Conservation (phyloP, 2,329 filamentous ascomycete genomes). For the Ophiocordyceps robertsii region DNA sequence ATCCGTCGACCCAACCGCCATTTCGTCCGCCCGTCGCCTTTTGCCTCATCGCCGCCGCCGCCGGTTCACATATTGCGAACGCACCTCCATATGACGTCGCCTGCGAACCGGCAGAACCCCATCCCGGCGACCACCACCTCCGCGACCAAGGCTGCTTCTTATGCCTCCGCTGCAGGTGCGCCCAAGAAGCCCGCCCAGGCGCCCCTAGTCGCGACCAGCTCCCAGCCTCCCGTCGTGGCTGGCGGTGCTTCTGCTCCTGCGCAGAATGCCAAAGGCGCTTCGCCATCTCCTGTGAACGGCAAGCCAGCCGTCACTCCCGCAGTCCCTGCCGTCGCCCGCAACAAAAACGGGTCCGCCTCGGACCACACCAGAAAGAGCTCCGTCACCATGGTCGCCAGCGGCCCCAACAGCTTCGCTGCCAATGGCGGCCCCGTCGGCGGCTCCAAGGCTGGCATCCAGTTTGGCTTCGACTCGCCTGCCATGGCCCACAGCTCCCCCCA, state of each 20-base stretch:
- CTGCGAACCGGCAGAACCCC: constrained; percentile 39
- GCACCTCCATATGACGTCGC: constrained; percentile 43
- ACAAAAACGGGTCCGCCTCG: constrained; percentile 55
- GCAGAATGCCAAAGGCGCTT: constrained; percentile 48
- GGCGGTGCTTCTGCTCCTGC: constrained; percentile 36
- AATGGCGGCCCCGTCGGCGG: constrained; percentile 56
- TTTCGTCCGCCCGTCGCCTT: constrained; percentile 1
- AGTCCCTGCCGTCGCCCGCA: constrained; percentile 52
- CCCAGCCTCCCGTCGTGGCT: constrained; percentile 38
- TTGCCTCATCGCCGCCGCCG: background rate
- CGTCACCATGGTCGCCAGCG: constrained; percentile 80
- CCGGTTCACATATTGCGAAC: constrained; percentile 12
- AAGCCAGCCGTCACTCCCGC: constrained; percentile 58
- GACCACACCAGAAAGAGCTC: constrained; percentile 80
- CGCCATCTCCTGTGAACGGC: constrained; percentile 75
- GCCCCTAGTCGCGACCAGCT: constrained; percentile 47
- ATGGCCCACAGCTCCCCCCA: constrained; percentile 56
- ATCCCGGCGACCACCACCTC: constrained; percentile 44
- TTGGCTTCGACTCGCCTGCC: constrained; percentile 64
- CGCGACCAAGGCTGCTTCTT: constrained; percentile 45
- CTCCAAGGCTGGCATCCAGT: constrained; percentile 58
- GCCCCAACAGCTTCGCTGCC: constrained; percentile 58
- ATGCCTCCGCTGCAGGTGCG: constrained; percentile 54
- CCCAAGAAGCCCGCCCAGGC: constrained; percentile 48
- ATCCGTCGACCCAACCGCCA: constrained; percentile 3